Base-by-base conservation (phyloP, 2,329 filamentous ascomycete genomes). In the Hymenoscyphus linearis region DNA sequence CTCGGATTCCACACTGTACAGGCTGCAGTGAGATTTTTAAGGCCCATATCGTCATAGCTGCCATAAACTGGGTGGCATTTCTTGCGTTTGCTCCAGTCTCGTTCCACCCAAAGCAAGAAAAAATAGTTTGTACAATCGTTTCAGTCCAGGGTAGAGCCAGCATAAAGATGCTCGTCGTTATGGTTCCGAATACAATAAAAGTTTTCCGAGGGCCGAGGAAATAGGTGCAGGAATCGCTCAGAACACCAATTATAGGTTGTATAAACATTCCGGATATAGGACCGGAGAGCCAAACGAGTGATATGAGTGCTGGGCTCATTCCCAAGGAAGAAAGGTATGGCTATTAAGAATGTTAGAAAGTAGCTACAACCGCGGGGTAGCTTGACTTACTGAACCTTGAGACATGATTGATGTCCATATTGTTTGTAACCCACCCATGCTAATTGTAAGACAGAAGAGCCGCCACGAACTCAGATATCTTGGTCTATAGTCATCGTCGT, bases 231-330 rank as follows among this genome's bases (percentile, higher is more conserved):
- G 77, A 76, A 70, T 82, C 80, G 60, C 80, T 82, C 66, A 79
- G 78, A 66, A 80, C 75, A 16, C 80, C 80, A 31, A 83, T 78
- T 61, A 81, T 81, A 7, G 80, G 80, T 65, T 83, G 80, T 4
- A 82, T 78, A n/a, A 83, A 72, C 2, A 77, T 77, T 52, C 80
- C 80, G 16, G 79, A 81, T 2, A 83, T 74, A 16, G 80, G 80
- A 12, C 80, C 80, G 25, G 80, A 80, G 26, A 82, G 80, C 80
- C 80, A 83, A 36, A 82, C 79, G 7, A 82, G 53, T 52, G 58
- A 60, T 34, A 60, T 56, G 6, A 60, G 16, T 4, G 58, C 37
- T 1, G 58, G 58, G n/a, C 37, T 56, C 58, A 60, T 60, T 12
- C 58, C 58, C 4, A 60, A 22, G 10, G 58, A 60, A 18, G 52